Percentiles rank a stretch among this genome's conserved stretches.
These are phyloP conservation scores for Leptographium galeiforme DNA, from an alignment of 2,329 filamentous ascomycete genomes.

Conservation along the genomic window DNA sequence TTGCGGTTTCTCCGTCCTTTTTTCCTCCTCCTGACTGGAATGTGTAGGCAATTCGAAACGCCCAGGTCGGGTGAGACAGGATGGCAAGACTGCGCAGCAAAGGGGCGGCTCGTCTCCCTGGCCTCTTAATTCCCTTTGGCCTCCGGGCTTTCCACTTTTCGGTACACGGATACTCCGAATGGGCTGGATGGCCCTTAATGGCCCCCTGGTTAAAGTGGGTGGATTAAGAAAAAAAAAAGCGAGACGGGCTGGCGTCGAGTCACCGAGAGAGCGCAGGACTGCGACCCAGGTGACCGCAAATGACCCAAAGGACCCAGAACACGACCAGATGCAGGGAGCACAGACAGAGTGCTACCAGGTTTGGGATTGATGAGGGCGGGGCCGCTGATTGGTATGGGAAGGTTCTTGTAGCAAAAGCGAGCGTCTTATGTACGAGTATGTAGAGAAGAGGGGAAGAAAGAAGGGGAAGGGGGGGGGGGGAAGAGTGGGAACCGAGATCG, in stretches of 20 bases:
- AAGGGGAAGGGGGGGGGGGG: background rate
- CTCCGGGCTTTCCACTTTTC: background rate
- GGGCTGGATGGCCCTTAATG: background rate
- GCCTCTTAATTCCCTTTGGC: too few relatives aligned
- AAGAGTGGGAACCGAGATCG: background rate
- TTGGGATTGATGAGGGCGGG: constrained; percentile 9
- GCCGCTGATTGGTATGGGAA: constrained; percentile 5
- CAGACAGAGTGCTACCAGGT: background rate
- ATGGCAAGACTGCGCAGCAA: too few relatives aligned
- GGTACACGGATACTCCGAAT: background rate
- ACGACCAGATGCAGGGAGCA: constrained; percentile 7
- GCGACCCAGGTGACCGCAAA: background rate
- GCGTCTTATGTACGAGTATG: background rate
- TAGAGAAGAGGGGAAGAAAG: background rate
- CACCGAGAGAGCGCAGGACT: too few relatives aligned
- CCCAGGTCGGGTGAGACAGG: too few relatives aligned
- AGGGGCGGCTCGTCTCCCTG: too few relatives aligned
- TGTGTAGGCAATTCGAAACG: too few relatives aligned
- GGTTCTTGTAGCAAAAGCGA: too few relatives aligned
- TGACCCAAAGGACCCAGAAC: background rate
- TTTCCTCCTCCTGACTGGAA: background rate
- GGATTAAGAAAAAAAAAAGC: background rate
- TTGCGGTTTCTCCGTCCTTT: background rate
- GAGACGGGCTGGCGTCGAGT: background rate
- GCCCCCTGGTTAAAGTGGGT: background rate